Percentiles rank a stretch among this genome's conserved stretches.
Evolutionary conservation across 805 yeast genomes (phyloP).

Genomic region (Yueomyces sp.): DNA sequence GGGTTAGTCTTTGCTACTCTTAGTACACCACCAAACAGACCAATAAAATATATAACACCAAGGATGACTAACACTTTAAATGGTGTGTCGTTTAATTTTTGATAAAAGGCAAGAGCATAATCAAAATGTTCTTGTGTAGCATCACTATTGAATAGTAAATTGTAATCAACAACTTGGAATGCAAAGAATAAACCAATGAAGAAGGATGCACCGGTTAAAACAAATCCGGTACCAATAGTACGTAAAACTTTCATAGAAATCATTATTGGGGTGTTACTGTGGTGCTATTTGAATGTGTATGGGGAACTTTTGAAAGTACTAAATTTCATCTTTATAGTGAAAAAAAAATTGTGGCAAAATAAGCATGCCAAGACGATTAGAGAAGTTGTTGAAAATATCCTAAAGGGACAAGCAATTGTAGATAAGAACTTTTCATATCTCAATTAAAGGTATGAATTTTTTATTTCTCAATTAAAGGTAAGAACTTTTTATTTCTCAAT

Average conservation of each 20-base stretch:
- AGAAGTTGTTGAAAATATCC: too few species aligned
- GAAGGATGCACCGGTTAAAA: slow-evolving; percentile 45
- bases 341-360: too few species aligned
- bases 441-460: too few species aligned
- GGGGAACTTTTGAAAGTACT: too few species aligned
- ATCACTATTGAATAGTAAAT: slow-evolving; percentile 52
- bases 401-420: too few species aligned
- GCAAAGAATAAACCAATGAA: slow-evolving; percentile 66
- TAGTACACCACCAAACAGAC: slow-evolving; percentile 57
- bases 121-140: slow-evolving; percentile 42
- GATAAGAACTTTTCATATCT: too few species aligned
- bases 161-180: slow-evolving; percentile 72
- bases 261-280: not conserved
- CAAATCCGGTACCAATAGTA: slow-evolving; percentile 18
- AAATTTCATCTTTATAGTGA: too few species aligned
- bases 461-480: too few species aligned
- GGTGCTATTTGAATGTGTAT: too few species aligned
- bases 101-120: slow-evolving; percentile 60
- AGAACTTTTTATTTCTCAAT: too few species aligned
- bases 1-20: slow-evolving; percentile 81
- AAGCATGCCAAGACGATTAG: too few species aligned
- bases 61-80: slow-evolving; percentile 31
- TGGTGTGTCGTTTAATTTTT: slow-evolving; percentile 45
- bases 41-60: slow-evolving; percentile 47
- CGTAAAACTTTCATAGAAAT: slow-evolving; percentile 5